Evolutionary conservation across 1,139 yeast species (phyloP), one percentile per base, ranked within the genome.

Genomic region (Nakaseomyces glabratus): DNA sequence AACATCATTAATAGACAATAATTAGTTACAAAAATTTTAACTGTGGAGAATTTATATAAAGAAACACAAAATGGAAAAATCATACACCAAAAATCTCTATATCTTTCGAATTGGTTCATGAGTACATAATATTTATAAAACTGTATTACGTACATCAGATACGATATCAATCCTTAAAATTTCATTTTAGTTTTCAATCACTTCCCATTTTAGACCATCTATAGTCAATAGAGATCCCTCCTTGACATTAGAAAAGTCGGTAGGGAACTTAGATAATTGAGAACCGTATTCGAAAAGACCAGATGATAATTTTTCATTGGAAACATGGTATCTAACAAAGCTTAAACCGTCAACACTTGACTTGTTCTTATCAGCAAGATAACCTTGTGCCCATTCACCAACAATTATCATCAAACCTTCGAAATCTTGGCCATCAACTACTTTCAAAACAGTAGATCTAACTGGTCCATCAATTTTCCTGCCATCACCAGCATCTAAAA

Each of bases 361-460:
- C 5, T 51, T 54, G 1, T 42, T 28, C 33, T 62, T 62, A 39
- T 68, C 63, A 52, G 67, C 63, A 14, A 71, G 39, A 12, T 71
- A 42, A 2, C 76, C 79, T 49, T 73, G 78, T 2, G 61, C 50
- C 76, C 77, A 73, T 38, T 65, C 65, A 6, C 79, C 81, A 16
- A 69, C 60, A 24, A 63, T 55, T 12, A 73, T 58, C 17, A 69
- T 51, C 33, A 72, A 58, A 4, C 81, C 82, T 25, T 59, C 57
- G 34, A 34, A 54, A 5, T 33, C 41, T 23, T 51, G 44, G 4
- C 39, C 49, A 15, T 38, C 34, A 13, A 47, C 47, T 10, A 62
- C 49, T 29, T 62, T 64, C 21, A 61, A 57, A 1, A 67, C 66
- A 23, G 51, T 46, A 9, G 62, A 58, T 33, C 58, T 53, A 7